Conservation (phyloP, 1,284 basidiomycete species). For the Neotropicomus parvogracilis region DNA sequence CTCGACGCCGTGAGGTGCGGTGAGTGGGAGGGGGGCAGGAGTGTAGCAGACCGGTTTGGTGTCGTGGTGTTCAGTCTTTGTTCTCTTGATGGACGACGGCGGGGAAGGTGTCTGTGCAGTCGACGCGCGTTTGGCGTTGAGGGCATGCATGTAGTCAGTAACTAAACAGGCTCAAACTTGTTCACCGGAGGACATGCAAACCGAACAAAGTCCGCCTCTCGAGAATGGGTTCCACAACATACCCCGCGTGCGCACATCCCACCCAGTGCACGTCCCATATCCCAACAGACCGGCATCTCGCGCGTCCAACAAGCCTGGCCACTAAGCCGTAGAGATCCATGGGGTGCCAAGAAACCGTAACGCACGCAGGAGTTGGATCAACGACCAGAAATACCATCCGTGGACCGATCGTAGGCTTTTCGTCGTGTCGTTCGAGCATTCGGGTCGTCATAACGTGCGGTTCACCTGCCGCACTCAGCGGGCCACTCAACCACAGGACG, state of each 20-base stretch:
- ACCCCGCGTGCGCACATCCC: constrained; percentile 28
- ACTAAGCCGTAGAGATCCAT: constrained; percentile 9
- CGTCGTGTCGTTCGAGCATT: constrained; percentile 10
- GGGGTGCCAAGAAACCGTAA: constrained; percentile 9
- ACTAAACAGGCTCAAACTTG: constrained; percentile 29
- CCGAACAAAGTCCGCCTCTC: constrained; percentile 41
- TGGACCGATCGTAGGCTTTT: constrained; percentile 7
- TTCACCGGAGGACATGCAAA: constrained; percentile 38
- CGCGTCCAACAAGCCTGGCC: not conserved
- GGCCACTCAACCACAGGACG: not conserved
- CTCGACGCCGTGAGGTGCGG: constrained; percentile 28
- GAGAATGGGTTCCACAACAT: constrained; percentile 35
- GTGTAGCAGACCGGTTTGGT: not conserved
- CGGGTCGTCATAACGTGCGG: constrained; percentile 5
- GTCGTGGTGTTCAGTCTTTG: constrained; percentile 20
- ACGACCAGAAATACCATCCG: constrained; percentile 10
- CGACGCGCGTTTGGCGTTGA: constrained; percentile 15
- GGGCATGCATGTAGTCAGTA: constrained; percentile 13
- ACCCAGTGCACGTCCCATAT: not conserved
- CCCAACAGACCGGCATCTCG: constrained; percentile 6
- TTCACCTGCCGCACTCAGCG: constrained; percentile 12
- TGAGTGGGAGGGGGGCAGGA: constrained; percentile 22
- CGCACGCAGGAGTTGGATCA: constrained; percentile 16
- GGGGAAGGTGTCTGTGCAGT: constrained; percentile 1
- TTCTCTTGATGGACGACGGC: constrained; percentile 18